Evolutionary conservation across 2,329 filamentous ascomycete genomes (phyloP).

Genomic region (Mollisia scopiformis): DNA sequence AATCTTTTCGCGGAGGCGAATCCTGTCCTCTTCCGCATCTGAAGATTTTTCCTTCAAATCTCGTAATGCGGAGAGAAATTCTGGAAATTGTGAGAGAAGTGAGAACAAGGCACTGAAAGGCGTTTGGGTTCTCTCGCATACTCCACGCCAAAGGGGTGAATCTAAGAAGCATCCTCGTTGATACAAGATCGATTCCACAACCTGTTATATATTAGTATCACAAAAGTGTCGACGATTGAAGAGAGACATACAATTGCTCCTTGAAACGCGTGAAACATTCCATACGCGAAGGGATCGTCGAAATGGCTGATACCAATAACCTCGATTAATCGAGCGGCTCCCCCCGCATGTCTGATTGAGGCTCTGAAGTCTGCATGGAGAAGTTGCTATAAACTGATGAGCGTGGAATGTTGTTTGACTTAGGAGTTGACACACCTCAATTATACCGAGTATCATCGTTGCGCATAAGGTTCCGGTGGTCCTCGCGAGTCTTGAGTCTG

Average conservation of each 20-base stretch:
- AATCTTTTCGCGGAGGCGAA: background rate
- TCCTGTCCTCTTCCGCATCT: background rate
- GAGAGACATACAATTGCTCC: conserved; percentile 2
- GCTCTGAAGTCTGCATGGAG: background rate
- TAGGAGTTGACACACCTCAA: background rate
- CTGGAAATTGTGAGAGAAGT: background rate
- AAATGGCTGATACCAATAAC: background rate
- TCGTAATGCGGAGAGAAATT: background rate
- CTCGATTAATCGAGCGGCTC: conserved; percentile 2
- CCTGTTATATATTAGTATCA: background rate
- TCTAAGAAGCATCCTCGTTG: background rate
- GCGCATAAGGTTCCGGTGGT: background rate
- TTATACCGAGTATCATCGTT: background rate
- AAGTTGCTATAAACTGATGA: background rate
- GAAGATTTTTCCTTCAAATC: background rate
- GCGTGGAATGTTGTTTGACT: background rate
- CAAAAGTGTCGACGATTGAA: background rate
- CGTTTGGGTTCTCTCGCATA: background rate
- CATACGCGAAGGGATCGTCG: background rate
- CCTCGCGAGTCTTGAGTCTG: background rate
- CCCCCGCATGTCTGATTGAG: background rate
- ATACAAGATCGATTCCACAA: background rate
- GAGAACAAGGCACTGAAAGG: conserved; percentile 2
- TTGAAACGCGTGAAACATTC: background rate
- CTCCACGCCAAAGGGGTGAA: background rate